Base-by-base conservation (phyloP, 2,329 filamentous ascomycete genomes). In the Diplodia mutila region DNA sequence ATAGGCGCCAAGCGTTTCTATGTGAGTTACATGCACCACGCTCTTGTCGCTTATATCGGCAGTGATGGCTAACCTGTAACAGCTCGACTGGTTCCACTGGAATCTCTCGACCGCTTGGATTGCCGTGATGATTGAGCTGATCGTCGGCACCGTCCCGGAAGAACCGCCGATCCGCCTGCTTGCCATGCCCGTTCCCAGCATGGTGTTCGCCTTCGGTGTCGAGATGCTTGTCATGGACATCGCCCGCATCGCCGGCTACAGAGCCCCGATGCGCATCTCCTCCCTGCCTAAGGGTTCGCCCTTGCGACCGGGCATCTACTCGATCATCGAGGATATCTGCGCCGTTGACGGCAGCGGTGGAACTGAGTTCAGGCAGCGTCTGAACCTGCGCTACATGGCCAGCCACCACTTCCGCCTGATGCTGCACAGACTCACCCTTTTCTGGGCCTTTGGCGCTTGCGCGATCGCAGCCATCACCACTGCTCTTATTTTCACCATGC, bases 71-170 rank as follows among this genome's bases (percentile, higher is more conserved):
- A 65, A 73, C 61, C 16, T 70, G 37, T 68, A 69, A 70, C 77
- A 84, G 74, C 78, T 87, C 18, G 85, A 87, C 68, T 86, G 81
- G 79, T 86, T 87, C 73, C 85, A 87, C 67, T 86, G 85, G 85
- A 86, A 85, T 70, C 81, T 86, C 54, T 82, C 82, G 3, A 72
- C 85, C 2, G 84, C 81, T 14, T 86, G 85, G 84, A 79, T 86
- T 57, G 82, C 85, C 67, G 80, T 87, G 72, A 86, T 86, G 83
- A 79, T 86, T 59, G 84, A 86, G 70, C 78, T 86, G 25, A 85
- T 87, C 70, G 81, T 85, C 79, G 83, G 83, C 66, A 83, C 83
- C 46, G 76, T 81, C 66, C 82, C 80, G 3, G 74, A 78, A 48
- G 72, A 84, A 69, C 83, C 83, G 1, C 82, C 82, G 0, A 85